Percentiles rank a stretch among this genome's conserved stretches.
Evolutionary conservation across 1,284 basidiomycete genomes (phyloP).

Genomic region (Cutaneotrichosporon sp.): DNA sequence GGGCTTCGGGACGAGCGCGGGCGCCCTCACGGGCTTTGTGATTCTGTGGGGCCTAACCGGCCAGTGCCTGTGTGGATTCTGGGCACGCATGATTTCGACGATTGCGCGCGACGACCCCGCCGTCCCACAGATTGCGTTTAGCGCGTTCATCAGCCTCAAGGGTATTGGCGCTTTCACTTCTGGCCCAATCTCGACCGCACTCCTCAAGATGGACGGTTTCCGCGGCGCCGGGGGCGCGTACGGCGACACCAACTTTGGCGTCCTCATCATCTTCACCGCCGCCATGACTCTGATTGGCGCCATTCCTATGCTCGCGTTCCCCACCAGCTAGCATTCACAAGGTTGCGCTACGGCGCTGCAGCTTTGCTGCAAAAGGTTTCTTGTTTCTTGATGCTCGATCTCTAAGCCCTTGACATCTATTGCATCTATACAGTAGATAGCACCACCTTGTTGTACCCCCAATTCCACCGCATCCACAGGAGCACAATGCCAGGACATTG

Average conservation of each 20-base stretch:
- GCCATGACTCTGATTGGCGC: constrained; percentile 23
- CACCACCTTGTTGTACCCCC: background rate
- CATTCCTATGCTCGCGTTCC: constrained; percentile 9
- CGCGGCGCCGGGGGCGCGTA: constrained; percentile 31
- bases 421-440: background rate
- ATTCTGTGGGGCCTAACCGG: constrained; percentile 39
- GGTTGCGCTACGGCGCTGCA: background rate
- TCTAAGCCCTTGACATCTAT: background rate
- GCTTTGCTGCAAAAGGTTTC: background rate
- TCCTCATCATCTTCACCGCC: constrained; percentile 37
- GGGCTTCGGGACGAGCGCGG: constrained; percentile 46
- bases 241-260: constrained; percentile 33
- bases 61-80: constrained; percentile 37
- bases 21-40: constrained; percentile 34
- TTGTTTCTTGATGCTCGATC: too few relatives aligned
- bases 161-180: constrained; percentile 43
- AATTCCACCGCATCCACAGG: too few relatives aligned
- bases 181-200: constrained; percentile 36
- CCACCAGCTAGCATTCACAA: background rate
- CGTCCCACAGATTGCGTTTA: constrained; percentile 39
- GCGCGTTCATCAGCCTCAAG: constrained; percentile 42
- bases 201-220: constrained; percentile 26
- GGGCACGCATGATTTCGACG: constrained; percentile 39
- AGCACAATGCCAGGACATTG: too few relatives aligned
- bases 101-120: constrained; percentile 46